Evolutionary conservation across 768 basidiomycete genomes (phyloP).

Genomic region (Tylopilus cervinicoccineus): DNA sequence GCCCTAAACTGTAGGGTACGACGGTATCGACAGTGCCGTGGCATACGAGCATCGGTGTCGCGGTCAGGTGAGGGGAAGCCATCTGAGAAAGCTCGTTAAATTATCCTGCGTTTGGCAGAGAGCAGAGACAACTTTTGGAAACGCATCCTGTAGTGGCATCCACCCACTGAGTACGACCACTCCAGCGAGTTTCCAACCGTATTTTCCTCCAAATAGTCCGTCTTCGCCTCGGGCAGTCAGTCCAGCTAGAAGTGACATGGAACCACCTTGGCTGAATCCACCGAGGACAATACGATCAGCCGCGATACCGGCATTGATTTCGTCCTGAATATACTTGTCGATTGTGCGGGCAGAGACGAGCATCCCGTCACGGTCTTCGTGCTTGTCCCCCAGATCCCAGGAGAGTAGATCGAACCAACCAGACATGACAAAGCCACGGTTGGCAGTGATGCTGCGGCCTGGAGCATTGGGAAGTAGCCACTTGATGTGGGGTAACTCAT

Average conservation of each 20-base stretch:
- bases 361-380: constrained; percentile 65
- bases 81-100: constrained; percentile 41
- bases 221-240: constrained; percentile 35
- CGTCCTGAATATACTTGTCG: constrained; percentile 66
- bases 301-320: constrained; percentile 68
- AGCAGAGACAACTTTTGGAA: constrained; percentile 55
- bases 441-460: constrained; percentile 63
- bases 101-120: not conserved
- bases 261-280: constrained; percentile 85
- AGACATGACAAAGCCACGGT: constrained; percentile 68
- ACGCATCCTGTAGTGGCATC: constrained; percentile 63
- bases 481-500: constrained; percentile 69
- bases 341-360: constrained; percentile 56
- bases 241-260: constrained; percentile 71
- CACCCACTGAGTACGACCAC: constrained; percentile 74
- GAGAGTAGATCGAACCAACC: constrained; percentile 79
- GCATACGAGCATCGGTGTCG: constrained; percentile 81
- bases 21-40: constrained; percentile 80
- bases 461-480: constrained; percentile 60
- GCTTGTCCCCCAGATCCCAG: constrained; percentile 49
- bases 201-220: constrained; percentile 26
- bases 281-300: constrained; percentile 75
- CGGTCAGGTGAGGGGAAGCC: constrained; percentile 51
- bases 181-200: constrained; percentile 65
- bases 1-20: constrained; percentile 54